A percentile compares a stretch with the other conserved stretches of the same genome.
Conservation (phyloP, 495 filamentous ascomycete genomes). For the Hypomontagnella monticulosa region DNA sequence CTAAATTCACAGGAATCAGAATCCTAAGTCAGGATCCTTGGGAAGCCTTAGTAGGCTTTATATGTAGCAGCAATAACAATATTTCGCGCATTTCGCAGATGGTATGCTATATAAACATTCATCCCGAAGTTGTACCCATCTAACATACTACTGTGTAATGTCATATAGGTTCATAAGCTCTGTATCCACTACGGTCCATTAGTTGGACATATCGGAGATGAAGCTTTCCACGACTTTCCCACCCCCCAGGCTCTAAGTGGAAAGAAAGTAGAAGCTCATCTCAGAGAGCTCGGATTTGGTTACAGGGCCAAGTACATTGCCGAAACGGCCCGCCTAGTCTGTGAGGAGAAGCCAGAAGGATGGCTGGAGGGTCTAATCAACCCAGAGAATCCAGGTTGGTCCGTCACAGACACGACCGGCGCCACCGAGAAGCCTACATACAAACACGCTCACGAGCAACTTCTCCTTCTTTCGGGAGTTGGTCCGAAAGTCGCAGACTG, state of each 20-base stretch:
- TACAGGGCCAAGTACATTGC: slow-evolving; percentile 94
- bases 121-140: no score
- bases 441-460: slow-evolving; percentile 79
- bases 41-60: slow-evolving; percentile 94
- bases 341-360: slow-evolving; percentile 67
- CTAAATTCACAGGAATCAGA: slow-evolving; percentile 89
- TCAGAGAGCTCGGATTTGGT: slow-evolving; percentile 89
- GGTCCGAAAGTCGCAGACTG: slow-evolving; percentile 98
- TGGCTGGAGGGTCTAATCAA: slow-evolving; percentile 84
- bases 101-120: slow-evolving; percentile 54
- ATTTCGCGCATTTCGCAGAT: slow-evolving; percentile 94
- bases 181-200: slow-evolving; percentile 84
- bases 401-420: slow-evolving; percentile 7
- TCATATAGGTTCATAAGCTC: slow-evolving; percentile 76
- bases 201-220: slow-evolving; percentile 73
- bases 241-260: slow-evolving; percentile 73
- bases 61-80: slow-evolving; percentile 99
- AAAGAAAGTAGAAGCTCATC: slow-evolving; percentile 74
- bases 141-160: slow-evolving; percentile 3
- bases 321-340: slow-evolving; percentile 80
- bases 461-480: slow-evolving; percentile 83
- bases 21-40: slow-evolving; percentile 95
- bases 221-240: slow-evolving; percentile 89
- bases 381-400: slow-evolving; percentile 70
- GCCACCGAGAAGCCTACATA: slow-evolving; percentile 59